Base-by-base conservation (phyloP, 306 rosid species). In the Acmispon strigosus region DNA sequence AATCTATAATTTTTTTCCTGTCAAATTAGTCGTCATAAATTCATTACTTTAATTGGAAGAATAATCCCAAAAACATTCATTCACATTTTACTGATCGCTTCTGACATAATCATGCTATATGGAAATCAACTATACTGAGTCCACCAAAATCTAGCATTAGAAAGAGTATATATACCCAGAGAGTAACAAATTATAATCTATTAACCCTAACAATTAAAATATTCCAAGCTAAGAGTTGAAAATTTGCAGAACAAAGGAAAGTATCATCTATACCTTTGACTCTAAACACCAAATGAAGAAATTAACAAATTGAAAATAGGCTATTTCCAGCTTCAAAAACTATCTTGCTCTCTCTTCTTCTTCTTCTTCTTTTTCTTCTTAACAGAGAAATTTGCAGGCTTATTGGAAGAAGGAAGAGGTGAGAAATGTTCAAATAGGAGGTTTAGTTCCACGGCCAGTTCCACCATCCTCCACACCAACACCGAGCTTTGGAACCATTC, bases 341-440 rank as follows among this genome's bases (percentile, higher is more conserved):
- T 57, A 36, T 3, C 44, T 52, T 69, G 10, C 29, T 56, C 36
- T 52, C 34, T 39, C 70, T 73, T 73, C 50, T 75, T 9, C 69
- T 75, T 59, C 64, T 51, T 22, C 24, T 22, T 22, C 1, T 1
- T 1, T 22, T 22, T 22, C 1, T 22, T n/a, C n/a, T n/a, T 39
- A 52, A 72, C 44, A 37, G 62, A 20, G 53, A 63, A 37, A 2
- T 20, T 52, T 62, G 37, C 4, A 48, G 54, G 43, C 6, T 56
- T 53, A 29, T 4, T 36, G 24, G 57, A 72, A 72, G 62, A 36
- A 54, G 56, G 50, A 62, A 69, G 71, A 59, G 15, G 27, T 27
- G 70, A 56, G 76, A 34, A 17, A 61, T 72, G 52, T 75, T 85
- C 96, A 86, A 83, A 84, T 70, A 81, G 89, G 87, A 80, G 89